phyloP scores from a whole-genome alignment of 345 rosid genomes.

The Eucalyptus polybractea region DNA sequence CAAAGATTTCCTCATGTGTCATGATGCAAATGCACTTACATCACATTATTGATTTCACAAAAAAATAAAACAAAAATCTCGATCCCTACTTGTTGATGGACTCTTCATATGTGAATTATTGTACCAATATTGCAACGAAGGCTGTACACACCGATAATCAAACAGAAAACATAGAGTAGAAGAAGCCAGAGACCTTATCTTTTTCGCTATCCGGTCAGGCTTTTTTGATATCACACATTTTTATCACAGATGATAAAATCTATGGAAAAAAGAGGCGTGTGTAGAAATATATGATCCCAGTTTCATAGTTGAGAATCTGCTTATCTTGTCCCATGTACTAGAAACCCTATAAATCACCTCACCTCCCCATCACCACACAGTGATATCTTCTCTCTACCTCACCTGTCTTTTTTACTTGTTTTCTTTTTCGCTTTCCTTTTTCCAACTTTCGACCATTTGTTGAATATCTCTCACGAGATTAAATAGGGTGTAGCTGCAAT shows the following conservation, averaged over 20 bases:
- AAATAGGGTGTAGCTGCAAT: background rate
- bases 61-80: background rate
- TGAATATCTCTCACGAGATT: background rate
- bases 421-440: background rate
- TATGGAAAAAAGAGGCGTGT: background rate
- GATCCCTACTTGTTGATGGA: background rate
- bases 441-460: background rate
- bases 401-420: background rate
- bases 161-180: background rate
- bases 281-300: background rate
- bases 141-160: background rate
- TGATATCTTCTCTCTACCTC: background rate
- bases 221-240: background rate
- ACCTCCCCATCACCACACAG: background rate
- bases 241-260: background rate
- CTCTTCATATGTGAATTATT: background rate
- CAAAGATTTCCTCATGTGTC: background rate
- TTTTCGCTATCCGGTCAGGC: background rate
- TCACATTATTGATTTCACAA: background rate
- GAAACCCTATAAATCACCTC: background rate
- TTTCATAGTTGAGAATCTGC: background rate
- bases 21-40: background rate
- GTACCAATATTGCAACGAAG: background rate
- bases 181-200: background rate
- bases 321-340: background rate